Conservation (phyloP, 1,139 yeast species). For the Scheffersomyces lignicola region DNA sequence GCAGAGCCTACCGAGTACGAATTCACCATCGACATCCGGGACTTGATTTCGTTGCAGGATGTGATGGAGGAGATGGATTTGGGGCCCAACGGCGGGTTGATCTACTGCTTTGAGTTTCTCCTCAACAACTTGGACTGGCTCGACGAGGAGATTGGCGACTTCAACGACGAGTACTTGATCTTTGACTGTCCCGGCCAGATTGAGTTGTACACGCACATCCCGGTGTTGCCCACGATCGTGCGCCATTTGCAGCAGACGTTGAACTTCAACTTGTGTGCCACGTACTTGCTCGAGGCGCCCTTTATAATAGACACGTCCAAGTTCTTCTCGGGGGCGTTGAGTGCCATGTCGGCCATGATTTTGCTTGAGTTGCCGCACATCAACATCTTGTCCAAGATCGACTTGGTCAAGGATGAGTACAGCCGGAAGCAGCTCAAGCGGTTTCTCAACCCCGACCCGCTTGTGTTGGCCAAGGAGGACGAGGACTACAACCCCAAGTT, state of each 20-base stretch:
- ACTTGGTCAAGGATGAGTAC: conserved; percentile 74
- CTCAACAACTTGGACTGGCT: conserved; percentile 92
- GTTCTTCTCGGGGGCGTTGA: conserved; percentile 90
- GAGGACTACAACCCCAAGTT: conserved; percentile 68
- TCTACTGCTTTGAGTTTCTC: conserved; percentile 90
- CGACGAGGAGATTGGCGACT: conserved; percentile 93
- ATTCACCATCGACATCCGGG: conserved; percentile 90
- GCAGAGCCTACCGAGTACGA: conserved; percentile 92
- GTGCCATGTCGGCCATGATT: conserved; percentile 99
- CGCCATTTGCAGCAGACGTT: conserved; percentile 76
- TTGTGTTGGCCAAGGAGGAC: conserved; percentile 48
- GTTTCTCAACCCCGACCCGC: conserved; percentile 89
- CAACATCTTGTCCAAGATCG: conserved; percentile 82
- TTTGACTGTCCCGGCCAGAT: conserved; percentile 99
- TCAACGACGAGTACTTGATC: conserved; percentile 86
- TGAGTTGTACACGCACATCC: conserved; percentile 92
- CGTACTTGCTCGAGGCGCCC: conserved; percentile 90
- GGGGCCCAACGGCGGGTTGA: conserved; percentile 94
- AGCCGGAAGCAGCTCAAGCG: conserved; percentile 76
- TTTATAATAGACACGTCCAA: conserved; percentile 87
- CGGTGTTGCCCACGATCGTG: conserved; percentile 85
- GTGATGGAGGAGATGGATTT: conserved; percentile 95
- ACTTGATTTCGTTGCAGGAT: conserved; percentile 85
- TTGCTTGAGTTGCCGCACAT: conserved; percentile 92
- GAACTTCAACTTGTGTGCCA: conserved; percentile 87